Conservation (phyloP, 495 filamentous ascomycete genomes). For the Cercophora sp. region DNA sequence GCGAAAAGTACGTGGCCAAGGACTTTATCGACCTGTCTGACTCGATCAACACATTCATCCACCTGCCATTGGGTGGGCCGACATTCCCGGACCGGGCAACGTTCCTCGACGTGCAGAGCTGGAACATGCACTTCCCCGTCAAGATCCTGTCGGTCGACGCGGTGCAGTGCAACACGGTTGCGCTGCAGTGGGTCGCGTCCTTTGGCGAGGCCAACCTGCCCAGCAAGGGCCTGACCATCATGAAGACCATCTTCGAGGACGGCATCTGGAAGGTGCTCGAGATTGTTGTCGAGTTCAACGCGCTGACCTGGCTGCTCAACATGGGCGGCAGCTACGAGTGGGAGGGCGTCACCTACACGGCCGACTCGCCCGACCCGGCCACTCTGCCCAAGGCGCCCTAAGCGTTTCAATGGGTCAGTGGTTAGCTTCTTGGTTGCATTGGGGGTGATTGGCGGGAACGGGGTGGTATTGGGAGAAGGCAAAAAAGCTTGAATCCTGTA, state of each 20-base stretch:
- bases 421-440: too few relatives aligned
- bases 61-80: conserved; percentile 7
- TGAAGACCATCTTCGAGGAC: conserved; percentile 9
- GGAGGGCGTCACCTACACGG: conserved; percentile 6
- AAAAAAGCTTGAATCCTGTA: too few relatives aligned
- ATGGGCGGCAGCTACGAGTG: conserved; percentile 14
- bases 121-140: conserved; percentile 12
- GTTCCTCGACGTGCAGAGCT: conserved; percentile 10
- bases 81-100: conserved; percentile 4
- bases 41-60: conserved; percentile 12
- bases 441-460: too few relatives aligned
- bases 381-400: background rate
- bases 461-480: too few relatives aligned
- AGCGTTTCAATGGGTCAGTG: too few relatives aligned
- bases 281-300: conserved; percentile 12
- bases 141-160: conserved; percentile 10
- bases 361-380: conserved; percentile 3
- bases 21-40: conserved; percentile 7
- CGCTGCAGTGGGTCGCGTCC: conserved; percentile 6
- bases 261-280: conserved; percentile 4
- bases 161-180: conserved; percentile 11
- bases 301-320: conserved; percentile 9
- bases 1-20: conserved; percentile 11
- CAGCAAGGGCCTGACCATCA: conserved; percentile 11
- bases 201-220: conserved; percentile 11